Evolutionary conservation across 2,329 filamentous ascomycete species (phyloP), one percentile per base, ranked within the genome.

Genomic region (Mariannaea elegans): DNA sequence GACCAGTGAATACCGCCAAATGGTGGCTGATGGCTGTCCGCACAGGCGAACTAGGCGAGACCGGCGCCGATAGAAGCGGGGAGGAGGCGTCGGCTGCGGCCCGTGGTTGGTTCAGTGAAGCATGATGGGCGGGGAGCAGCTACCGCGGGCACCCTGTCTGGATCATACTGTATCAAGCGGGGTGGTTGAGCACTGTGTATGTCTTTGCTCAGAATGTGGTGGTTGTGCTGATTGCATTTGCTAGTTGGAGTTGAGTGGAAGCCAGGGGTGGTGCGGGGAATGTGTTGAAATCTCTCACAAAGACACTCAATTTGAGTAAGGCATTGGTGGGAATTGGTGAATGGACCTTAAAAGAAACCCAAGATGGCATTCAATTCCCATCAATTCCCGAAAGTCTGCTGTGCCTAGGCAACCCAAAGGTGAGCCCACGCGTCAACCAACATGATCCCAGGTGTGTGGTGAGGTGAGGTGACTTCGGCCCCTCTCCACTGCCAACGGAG

Each of bases 121-220:
- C 59, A 44, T 49, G 12, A 61, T 56, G 68, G 64, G 65, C 59
- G 62, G 64, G 60, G 65, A 61, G 51, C 52, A 32, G 52, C 57
- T 61, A 46, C 65, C 48, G 62, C 52, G 38, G 45, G 52, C 65
- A 42, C 65, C 63, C 64, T 56, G 53, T 56, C 29, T 39, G 32
- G 51, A 36, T 53, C 29, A 48, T 42, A 61, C 60, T 32, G 61
- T 65, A 46, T 32, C 27, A 4, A 8, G 6, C 38, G 45, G 42
- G 46, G 42, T 54, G 24, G 45, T 24, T n/a, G 29, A n/a, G 13
- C 44, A 34, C 21, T 53, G 50, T 53, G 27, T 12, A 14, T 31
- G 32, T 45, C 39, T 14, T 23, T 16, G 18, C 12, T 36, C 12
- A 9, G 32, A 13, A 13, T 36, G 32, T 36, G 32, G 13, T 36